Conservation (phyloP, 2,329 filamentous ascomycete species). For the Talaromyces atroroseus region DNA sequence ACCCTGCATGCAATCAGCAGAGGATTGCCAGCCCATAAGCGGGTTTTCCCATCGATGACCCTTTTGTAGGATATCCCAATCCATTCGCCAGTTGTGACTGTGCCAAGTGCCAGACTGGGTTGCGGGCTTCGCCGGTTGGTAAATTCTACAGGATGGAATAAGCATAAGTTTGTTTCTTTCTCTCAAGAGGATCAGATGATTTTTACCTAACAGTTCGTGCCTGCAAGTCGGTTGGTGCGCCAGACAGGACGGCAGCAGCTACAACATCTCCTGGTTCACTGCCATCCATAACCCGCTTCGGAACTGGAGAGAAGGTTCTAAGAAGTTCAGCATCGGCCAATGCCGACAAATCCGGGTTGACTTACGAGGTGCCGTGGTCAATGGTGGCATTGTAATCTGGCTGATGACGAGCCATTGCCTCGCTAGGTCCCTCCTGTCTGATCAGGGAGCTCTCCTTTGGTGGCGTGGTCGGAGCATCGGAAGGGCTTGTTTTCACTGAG, state of each 20-base stretch:
- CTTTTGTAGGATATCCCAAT: constrained; percentile 91
- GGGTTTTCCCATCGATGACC: constrained; percentile 98
- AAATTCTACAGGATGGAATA: constrained; percentile 61
- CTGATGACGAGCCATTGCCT: constrained; percentile 58
- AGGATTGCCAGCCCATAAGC: constrained; percentile 97
- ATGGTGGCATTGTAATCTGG: constrained; percentile 75
- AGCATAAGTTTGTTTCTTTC: constrained; percentile 12
- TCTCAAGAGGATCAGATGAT: neutral
- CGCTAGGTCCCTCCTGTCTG: constrained; percentile 45
- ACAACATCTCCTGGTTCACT: constrained; percentile 71
- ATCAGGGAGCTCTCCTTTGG: constrained; percentile 43
- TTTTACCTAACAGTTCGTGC: constrained; percentile 87
- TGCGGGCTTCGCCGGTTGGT: constrained; percentile 83
- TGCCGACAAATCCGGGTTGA: constrained; percentile 12
- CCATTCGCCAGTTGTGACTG: constrained; percentile 86
- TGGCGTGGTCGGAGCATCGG: constrained; percentile 39
- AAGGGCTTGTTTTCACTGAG: constrained; percentile 48
- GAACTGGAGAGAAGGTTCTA: constrained; percentile 86
- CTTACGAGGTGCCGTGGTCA: constrained; percentile 89
- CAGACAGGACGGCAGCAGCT: constrained; percentile 80
- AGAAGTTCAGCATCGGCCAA: constrained; percentile 22
- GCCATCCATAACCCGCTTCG: constrained; percentile 83
- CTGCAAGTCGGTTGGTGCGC: constrained; percentile 89
- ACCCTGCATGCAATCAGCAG: constrained; percentile 90
- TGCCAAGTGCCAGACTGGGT: constrained; percentile 92